A percentile compares a stretch with the other conserved stretches of the same genome.
Conservation (phyloP, 2,329 filamentous ascomycete genomes). For the Tolypocladium capitatum region DNA sequence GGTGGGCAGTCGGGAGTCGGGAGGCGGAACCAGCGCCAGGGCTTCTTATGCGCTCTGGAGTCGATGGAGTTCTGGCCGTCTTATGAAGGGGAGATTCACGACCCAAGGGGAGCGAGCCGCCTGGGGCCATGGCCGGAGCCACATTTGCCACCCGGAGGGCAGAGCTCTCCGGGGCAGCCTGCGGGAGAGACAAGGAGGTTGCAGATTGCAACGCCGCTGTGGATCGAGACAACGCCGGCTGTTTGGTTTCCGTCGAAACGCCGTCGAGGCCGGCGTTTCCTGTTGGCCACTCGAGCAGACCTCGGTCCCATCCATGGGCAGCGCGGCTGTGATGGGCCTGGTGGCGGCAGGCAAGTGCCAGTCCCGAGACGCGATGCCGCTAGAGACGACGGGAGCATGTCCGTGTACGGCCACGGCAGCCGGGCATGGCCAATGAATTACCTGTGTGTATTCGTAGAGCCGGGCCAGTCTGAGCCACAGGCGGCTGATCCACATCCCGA, state of each 20-base stretch:
- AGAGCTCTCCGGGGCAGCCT: background rate
- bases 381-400: background rate
- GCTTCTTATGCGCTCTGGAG: background rate
- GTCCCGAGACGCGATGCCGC: no score
- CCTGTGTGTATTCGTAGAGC: background rate
- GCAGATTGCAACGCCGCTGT: background rate
- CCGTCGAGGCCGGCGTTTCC: background rate
- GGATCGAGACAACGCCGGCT: background rate
- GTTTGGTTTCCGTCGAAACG: background rate
- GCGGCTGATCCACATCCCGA: background rate
- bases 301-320: background rate
- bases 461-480: background rate
- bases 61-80: background rate
- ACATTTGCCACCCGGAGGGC: background rate
- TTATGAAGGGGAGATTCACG: background rate
- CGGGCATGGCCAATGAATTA: background rate
- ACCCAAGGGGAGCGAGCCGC: background rate
- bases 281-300: background rate
- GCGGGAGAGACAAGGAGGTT: background rate
- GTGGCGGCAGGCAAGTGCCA: background rate
- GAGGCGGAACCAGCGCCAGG: background rate
- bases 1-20: no score
- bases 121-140: background rate
- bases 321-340: background rate
- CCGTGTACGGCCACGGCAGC: background rate